phyloP scores from a whole-genome alignment of 2,329 filamentous ascomycete genomes.

The Microcera coccophila region DNA sequence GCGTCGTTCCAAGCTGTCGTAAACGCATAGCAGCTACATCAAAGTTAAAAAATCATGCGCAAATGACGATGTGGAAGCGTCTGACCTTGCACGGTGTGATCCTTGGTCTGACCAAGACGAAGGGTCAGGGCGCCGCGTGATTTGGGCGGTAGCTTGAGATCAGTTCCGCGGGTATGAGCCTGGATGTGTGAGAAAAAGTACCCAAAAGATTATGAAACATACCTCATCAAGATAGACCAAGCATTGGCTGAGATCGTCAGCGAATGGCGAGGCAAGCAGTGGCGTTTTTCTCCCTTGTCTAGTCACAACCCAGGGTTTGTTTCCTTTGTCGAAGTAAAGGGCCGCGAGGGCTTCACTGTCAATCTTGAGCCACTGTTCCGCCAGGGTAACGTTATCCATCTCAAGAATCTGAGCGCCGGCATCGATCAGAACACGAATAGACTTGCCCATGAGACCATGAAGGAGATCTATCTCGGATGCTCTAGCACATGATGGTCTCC shows the following conservation, averaged over 20 bases:
- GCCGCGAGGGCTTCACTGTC: background rate
- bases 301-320: background rate
- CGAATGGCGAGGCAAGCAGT: constrained; percentile 52
- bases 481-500: background rate
- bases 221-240: constrained; percentile 59
- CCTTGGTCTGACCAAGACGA: constrained; percentile 55
- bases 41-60: background rate
- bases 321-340: background rate
- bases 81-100: constrained; percentile 57
- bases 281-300: constrained; percentile 26
- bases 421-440: constrained; percentile 52
- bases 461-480: background rate
- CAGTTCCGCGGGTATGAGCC: constrained; percentile 56
- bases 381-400: constrained; percentile 49
- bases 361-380: constrained; percentile 43
- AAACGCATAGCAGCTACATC: constrained; percentile 60
- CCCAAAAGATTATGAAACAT: constrained; percentile 46
- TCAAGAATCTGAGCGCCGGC: constrained; percentile 61
- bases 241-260: constrained; percentile 47
- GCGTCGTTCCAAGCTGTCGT: constrained; percentile 52
- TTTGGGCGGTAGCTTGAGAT: constrained; percentile 49
- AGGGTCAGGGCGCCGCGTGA: constrained; percentile 54
- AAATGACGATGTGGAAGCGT: background rate
- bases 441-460: constrained; percentile 14
- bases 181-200: constrained; percentile 46